A percentile compares a stretch with the other conserved stretches of the same genome.
phyloP scores from a whole-genome alignment of 352 stramenopile genomes.

The Chrysophaeum taylorii region DNA sequence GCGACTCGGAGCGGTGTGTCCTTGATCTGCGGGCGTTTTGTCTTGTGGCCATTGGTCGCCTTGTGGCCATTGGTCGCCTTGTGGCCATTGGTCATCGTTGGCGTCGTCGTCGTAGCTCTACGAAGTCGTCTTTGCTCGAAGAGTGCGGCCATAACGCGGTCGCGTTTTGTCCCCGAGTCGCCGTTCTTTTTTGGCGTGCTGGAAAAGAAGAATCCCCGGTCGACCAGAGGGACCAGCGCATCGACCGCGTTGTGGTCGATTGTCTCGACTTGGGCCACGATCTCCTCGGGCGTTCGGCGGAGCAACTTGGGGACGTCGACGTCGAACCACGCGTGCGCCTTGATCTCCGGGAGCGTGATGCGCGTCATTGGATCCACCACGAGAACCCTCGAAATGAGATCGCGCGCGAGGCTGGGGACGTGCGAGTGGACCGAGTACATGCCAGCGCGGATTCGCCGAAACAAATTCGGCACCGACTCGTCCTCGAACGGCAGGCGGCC shows the following conservation, averaged over 20 bases:
- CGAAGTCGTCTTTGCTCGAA: neutral
- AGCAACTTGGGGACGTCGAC: no score
- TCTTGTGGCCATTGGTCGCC: no score
- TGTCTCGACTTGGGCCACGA: no score
- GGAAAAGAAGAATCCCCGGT: no score
- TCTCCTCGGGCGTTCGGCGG: no score
- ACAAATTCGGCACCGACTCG: conserved; percentile 94
- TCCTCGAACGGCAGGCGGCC: conserved; percentile 96
- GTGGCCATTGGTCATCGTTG: no score
- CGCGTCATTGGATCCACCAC: conserved; percentile 98
- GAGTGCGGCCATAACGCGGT: no score
- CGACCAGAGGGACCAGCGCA: no score
- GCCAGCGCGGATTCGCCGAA: conserved; percentile 97
- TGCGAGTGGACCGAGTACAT: conserved; percentile 95
- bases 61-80: conserved; percentile 37
- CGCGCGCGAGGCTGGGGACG: conserved; percentile 82
- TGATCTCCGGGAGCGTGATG: conserved; percentile 96
- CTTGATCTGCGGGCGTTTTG: no score
- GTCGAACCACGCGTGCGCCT: conserved; percentile 92
- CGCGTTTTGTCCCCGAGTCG: no score
- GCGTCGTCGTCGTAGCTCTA: neutral
- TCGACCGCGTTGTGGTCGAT: no score
- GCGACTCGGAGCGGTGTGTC: conserved; percentile 86
- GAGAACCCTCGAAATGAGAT: conserved; percentile 95
- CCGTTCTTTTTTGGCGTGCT: no score